Conservation (phyloP, 2,329 filamentous ascomycete genomes). For the Arthrobotrys sphaeroides region DNA sequence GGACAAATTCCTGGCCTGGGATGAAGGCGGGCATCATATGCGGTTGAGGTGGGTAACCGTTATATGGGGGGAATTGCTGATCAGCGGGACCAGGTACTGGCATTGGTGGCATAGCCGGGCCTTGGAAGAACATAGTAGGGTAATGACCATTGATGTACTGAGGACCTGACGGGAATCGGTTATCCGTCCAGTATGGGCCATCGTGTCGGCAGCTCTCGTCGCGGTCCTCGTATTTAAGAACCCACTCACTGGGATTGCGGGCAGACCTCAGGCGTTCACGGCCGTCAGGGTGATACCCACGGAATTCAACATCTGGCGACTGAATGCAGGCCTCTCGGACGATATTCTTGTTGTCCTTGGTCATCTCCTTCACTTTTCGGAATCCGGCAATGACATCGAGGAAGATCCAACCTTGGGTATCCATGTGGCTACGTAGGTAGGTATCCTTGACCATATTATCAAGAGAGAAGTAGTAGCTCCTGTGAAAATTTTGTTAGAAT, state of each 20-base stretch:
- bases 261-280: constrained; percentile 44
- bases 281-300: constrained; percentile 46
- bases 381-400: constrained; percentile 83
- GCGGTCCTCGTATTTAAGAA: constrained; percentile 76
- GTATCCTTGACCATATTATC: constrained; percentile 95
- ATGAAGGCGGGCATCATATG: constrained; percentile 43
- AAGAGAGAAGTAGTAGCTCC: constrained; percentile 92
- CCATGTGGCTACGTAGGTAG: constrained; percentile 89
- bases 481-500: constrained; percentile 54
- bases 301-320: constrained; percentile 76
- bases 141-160: constrained; percentile 59
- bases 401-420: constrained; percentile 89
- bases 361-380: constrained; percentile 80
- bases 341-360: constrained; percentile 73
- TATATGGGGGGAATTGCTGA: constrained; percentile 44
- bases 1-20: constrained; percentile 51
- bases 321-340: constrained; percentile 79
- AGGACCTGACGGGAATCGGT: constrained; percentile 60
- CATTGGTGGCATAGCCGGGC: constrained; percentile 54
- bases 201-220: constrained; percentile 77
- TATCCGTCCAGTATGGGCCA: constrained; percentile 67
- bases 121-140: constrained; percentile 61
- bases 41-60: constrained; percentile 28
- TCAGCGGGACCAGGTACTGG: constrained; percentile 35
- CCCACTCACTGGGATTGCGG: constrained; percentile 68